A percentile compares a stretch with the other conserved stretches of the same genome.
phyloP scores from a whole-genome alignment of 176 grass and related monocot species.

The Urochloa ruziziensis region DNA sequence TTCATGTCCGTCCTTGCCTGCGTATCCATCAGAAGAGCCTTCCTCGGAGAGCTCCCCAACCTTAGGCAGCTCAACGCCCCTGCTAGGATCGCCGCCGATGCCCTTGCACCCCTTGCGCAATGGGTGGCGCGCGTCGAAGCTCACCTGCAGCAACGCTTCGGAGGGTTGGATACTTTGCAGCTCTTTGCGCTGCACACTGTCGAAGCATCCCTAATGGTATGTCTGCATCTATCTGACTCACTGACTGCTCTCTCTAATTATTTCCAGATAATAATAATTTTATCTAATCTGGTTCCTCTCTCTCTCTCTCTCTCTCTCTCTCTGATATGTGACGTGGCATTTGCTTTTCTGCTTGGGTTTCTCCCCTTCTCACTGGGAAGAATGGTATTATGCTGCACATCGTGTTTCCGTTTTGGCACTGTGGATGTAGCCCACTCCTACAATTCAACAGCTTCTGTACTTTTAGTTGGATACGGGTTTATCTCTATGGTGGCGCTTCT shows the following conservation, averaged over 20 bases:
- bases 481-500: neutral
- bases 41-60: constrained; percentile 34
- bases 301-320: neutral
- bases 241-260: neutral
- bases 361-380: constrained; percentile 38
- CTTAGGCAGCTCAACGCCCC: neutral
- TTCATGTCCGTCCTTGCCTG: constrained; percentile 37
- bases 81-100: constrained; percentile 19
- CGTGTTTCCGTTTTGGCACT: constrained; percentile 3
- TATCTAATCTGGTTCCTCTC: neutral
- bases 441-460: constrained; percentile 10
- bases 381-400: constrained; percentile 1
- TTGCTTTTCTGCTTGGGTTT: constrained; percentile 29
- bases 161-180: constrained; percentile 38
- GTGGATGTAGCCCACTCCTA: neutral
- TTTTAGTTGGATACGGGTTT: constrained; percentile 30
- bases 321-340: neutral
- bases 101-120: constrained; percentile 6
- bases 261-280: neutral
- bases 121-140: constrained; percentile 29
- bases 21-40: constrained; percentile 34
- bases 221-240: neutral
- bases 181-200: constrained; percentile 17
- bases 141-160: neutral
- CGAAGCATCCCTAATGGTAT: constrained; percentile 26